Percentiles rank a stretch among this genome's conserved stretches.
Conservation (phyloP, 1,139 yeast genomes). For the Yamadazyma buinensis region DNA sequence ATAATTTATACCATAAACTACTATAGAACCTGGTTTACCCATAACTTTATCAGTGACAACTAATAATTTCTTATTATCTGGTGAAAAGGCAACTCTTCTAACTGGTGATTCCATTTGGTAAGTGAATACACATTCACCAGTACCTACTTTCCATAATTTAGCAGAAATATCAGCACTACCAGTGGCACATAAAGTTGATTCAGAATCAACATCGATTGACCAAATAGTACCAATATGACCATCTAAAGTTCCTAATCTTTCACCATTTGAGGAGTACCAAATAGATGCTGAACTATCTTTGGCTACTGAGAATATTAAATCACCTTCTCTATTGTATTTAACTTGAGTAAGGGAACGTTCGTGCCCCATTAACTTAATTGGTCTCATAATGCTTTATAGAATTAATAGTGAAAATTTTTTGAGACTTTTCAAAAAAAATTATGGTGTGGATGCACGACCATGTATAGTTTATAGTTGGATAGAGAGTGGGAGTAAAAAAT, state of each 20-base stretch:
- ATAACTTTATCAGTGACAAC: constrained; percentile 89
- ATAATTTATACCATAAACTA: constrained; percentile 58
- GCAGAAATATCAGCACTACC: constrained; percentile 90
- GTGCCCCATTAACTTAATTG: constrained; percentile 66
- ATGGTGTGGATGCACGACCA: constrained; percentile 1
- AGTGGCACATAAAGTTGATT: constrained; percentile 68
- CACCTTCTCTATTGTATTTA: constrained; percentile 93
- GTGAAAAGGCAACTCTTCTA: constrained; percentile 84
- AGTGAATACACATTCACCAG: constrained; percentile 72
- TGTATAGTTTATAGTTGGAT: no score
- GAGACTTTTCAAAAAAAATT: constrained; percentile 3
- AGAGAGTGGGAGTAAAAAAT: no score
- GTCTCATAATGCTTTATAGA: constrained; percentile 35
- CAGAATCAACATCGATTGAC: constrained; percentile 84
- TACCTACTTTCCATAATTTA: constrained; percentile 79
- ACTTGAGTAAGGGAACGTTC: constrained; percentile 90
- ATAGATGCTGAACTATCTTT: constrained; percentile 86
- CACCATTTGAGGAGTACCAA: constrained; percentile 96
- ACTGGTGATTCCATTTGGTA: constrained; percentile 84
- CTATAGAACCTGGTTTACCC: constrained; percentile 82
- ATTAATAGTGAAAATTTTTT: constrained; percentile 8
- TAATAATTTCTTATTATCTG: constrained; percentile 64
- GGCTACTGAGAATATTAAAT: constrained; percentile 85
- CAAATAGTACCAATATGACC: constrained; percentile 91
- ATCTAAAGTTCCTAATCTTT: constrained; percentile 88